Evolutionary conservation across 345 rosid genomes (phyloP).

Genomic region (Melaleuca quinquenervia): DNA sequence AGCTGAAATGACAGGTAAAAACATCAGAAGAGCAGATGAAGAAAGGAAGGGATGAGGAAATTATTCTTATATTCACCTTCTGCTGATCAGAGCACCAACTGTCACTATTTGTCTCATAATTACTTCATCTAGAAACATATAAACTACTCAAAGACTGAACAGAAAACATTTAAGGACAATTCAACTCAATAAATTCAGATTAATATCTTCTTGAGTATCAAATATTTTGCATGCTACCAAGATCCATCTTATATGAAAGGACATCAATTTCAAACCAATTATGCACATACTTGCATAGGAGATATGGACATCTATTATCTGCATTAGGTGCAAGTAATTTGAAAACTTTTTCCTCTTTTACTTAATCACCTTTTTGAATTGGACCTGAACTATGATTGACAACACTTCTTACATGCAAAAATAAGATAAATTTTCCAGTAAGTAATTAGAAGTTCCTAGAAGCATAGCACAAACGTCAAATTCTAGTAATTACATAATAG

Average conservation of each 20-base stretch:
- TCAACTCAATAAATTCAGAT: too few relatives aligned
- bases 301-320: background rate
- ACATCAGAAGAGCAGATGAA: background rate
- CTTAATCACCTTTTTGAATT: background rate
- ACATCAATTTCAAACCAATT: background rate
- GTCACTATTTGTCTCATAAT: background rate
- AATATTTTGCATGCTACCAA: background rate
- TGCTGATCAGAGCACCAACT: background rate
- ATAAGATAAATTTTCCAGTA: background rate
- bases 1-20: constrained; percentile 32
- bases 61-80: background rate
- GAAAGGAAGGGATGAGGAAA: background rate
- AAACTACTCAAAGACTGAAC: background rate
- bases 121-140: background rate
- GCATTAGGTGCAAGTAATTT: background rate
- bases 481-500: background rate
- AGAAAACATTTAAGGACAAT: background rate
- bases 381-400: background rate
- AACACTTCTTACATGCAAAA: background rate
- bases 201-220: background rate
- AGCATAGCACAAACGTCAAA: background rate
- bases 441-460: background rate
- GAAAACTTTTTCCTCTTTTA: background rate
- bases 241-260: background rate
- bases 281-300: background rate